A percentile compares a stretch with the other conserved stretches of the same genome.
Conservation (phyloP, 257 asterid species). For the Capsicum pubescens region DNA sequence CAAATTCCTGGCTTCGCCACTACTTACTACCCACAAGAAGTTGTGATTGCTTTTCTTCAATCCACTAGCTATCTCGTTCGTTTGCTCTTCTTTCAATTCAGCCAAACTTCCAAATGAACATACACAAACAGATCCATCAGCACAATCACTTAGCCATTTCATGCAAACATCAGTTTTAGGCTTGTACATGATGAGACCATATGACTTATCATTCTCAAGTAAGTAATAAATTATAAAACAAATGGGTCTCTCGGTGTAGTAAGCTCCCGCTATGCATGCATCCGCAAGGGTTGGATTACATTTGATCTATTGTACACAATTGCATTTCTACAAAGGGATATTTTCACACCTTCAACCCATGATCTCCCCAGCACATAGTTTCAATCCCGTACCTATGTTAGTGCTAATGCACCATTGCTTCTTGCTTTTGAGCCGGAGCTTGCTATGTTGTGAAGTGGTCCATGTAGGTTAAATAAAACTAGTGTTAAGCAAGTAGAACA, state of each 20-base stretch:
- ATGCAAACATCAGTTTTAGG: slow-evolving; percentile 4
- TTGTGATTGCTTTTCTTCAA: neutral
- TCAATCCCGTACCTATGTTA: neutral
- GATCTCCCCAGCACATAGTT: neutral
- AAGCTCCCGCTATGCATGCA: neutral
- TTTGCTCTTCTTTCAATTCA: slow-evolving; percentile 1
- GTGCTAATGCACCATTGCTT: neutral
- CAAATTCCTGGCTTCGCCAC: too few species aligned
- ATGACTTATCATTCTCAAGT: neutral
- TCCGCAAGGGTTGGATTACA: neutral
- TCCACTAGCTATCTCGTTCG: neutral
- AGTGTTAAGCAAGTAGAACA: too few species aligned
- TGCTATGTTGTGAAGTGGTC: neutral
- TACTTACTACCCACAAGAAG: neutral
- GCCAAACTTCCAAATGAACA: slow-evolving; percentile 23
- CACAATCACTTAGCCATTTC: slow-evolving; percentile 4
- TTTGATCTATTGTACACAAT: neutral
- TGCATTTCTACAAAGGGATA: neutral
- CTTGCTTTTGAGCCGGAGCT: neutral
- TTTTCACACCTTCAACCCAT: neutral
- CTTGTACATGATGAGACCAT: neutral
- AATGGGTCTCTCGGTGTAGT: neutral
- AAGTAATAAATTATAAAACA: neutral
- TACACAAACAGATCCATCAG: neutral
- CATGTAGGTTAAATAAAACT: neutral